Base-by-base conservation (phyloP, 1,284 basidiomycete species). In the Thecaphora frezii region DNA sequence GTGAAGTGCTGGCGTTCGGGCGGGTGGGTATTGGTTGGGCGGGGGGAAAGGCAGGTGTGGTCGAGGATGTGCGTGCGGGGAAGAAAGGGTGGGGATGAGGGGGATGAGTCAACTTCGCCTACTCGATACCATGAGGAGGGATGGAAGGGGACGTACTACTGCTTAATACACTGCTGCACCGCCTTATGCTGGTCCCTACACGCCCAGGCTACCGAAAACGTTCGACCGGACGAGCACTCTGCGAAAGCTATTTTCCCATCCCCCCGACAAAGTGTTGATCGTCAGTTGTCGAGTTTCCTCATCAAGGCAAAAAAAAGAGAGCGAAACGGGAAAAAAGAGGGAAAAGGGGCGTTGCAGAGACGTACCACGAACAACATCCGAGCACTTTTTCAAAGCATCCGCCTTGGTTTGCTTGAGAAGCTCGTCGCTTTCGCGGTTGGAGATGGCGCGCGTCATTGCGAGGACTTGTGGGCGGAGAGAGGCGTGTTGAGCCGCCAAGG, bases 191-290 rank as follows among this genome's bases (percentile, higher is more conserved):
- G 84, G 24, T 82, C 81, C 73, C 84, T 85, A 76, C 91, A 94
- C 28, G 86, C 85, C 87, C 91, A 94, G 12, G 88, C 87, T 23
- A 92, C 86, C 2, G 90, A 88, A 54, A 94, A 81, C 1, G 88
- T 90, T 18, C 91, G 85, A 8, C 90, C 90, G 43, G 84, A 83
- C 0, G 89, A 87, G 78, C 91, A 94, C 21, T 86, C 84, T 21
- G 91, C 91, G 74, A 93, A 94, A 36, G 85, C 91, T 93, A 75
- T n/a, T n/a, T n/a, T n/a, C n/a, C n/a, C n/a, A n/a, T n/a, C n/a
- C n/a, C n/a, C n/a, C n/a, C n/a, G n/a, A n/a, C n/a, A n/a, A n/a
- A n/a, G n/a, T n/a, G n/a, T n/a, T n/a, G n/a, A n/a, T n/a, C n/a
- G n/a, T n/a, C n/a, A n/a, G n/a, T n/a, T n/a, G n/a, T n/a, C n/a